These are phyloP conservation scores for Arthromyces matolae DNA, from an alignment of 768 basidiomycete genomes.

Conservation along the genomic window DNA sequence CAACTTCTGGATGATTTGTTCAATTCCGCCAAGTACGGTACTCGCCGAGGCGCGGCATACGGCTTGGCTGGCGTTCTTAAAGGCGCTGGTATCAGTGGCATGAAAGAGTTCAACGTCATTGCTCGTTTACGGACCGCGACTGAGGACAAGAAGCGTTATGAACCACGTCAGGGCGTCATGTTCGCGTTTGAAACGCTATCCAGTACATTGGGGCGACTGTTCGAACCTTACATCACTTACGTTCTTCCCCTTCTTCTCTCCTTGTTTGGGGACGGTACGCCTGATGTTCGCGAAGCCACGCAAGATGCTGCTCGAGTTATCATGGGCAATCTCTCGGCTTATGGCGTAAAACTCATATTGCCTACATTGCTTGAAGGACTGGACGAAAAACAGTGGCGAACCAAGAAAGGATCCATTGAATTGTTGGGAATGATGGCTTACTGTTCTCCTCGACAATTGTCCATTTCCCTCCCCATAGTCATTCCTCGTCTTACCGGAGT, in stretches of 20 bases:
- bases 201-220: constrained; percentile 78
- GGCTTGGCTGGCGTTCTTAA: constrained; percentile 90
- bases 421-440: constrained; percentile 98
- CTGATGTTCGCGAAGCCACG: constrained; percentile 91
- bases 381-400: constrained; percentile 98
- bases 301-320: constrained; percentile 90
- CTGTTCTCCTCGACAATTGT: constrained; percentile 92
- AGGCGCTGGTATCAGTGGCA: constrained; percentile 80
- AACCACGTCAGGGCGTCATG: constrained; percentile 89
- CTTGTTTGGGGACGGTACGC: constrained; percentile 80
- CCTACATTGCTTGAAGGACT: constrained; percentile 86
- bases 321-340: constrained; percentile 92
- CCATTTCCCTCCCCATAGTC: constrained; percentile 91
- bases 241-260: constrained; percentile 80
- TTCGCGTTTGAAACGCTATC: constrained; percentile 94
- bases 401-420: constrained; percentile 97
- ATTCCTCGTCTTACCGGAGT: constrained; percentile 95
- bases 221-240: constrained; percentile 88
- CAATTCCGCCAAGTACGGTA: constrained; percentile 80
- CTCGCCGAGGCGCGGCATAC: constrained; percentile 95
- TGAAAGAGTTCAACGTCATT: constrained; percentile 84
- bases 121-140: constrained; percentile 66
- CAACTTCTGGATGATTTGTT: constrained; percentile 74
- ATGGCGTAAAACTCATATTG: constrained; percentile 93
- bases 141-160: constrained; percentile 87